phyloP scores from a whole-genome alignment of 1,284 basidiomycete species.

The Cutaneotrichosporon sp. region DNA sequence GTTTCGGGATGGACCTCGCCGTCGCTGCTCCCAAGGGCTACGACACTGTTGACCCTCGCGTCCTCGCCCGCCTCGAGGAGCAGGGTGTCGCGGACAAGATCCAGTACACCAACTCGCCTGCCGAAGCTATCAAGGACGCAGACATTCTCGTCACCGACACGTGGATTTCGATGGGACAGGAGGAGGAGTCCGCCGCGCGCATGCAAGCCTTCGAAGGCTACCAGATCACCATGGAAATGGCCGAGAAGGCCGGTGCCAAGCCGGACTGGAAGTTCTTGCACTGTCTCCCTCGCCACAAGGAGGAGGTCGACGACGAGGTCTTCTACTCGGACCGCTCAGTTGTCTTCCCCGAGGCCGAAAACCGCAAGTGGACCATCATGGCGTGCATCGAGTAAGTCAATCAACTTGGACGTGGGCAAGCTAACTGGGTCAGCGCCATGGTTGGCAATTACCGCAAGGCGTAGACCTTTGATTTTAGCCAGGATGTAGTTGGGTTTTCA shows the following conservation, averaged over 20 bases:
- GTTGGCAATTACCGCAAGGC: neutral
- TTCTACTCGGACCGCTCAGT: conserved; percentile 51
- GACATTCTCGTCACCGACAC: conserved; percentile 95
- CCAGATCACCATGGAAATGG: conserved; percentile 85
- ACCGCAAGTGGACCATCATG: conserved; percentile 93
- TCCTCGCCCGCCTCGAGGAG: conserved; percentile 66
- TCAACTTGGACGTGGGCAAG: neutral
- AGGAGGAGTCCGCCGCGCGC: conserved; percentile 85
- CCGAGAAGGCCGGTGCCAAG: conserved; percentile 72
- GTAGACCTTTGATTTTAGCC: too few species aligned
- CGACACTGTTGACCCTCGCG: conserved; percentile 62
- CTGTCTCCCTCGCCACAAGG: conserved; percentile 84
- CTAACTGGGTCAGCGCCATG: neutral
- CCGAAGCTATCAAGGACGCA: conserved; percentile 79
- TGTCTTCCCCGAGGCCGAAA: conserved; percentile 59
- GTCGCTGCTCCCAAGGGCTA: conserved; percentile 71
- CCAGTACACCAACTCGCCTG: conserved; percentile 55
- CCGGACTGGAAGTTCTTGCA: conserved; percentile 93
- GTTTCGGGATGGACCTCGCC: conserved; percentile 79
- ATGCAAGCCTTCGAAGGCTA: conserved; percentile 84
- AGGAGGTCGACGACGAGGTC: conserved; percentile 93
- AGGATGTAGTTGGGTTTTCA: too few species aligned
- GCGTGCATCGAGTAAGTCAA: conserved; percentile 51
- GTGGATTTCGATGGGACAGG: conserved; percentile 99
- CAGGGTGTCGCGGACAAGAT: conserved; percentile 33